phyloP scores from a whole-genome alignment of 2,329 filamentous ascomycete species.

The Colletotrichum musicola region DNA sequence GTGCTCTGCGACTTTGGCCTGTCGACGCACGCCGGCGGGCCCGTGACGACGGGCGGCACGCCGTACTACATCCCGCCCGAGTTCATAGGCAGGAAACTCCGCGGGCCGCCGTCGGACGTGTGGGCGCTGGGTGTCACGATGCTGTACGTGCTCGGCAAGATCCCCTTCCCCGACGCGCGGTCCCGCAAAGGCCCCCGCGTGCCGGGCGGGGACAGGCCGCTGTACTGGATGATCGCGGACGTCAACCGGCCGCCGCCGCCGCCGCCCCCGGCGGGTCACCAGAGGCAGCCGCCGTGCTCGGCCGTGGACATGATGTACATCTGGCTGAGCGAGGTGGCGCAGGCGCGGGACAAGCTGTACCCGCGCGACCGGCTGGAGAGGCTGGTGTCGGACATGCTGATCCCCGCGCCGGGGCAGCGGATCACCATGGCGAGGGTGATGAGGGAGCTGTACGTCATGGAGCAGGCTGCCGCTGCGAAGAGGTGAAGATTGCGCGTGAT shows the following conservation, averaged over 20 bases:
- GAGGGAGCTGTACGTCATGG: slow-evolving; percentile 53
- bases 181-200: slow-evolving; percentile 49
- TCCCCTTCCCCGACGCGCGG: slow-evolving; percentile 66
- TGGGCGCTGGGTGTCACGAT: slow-evolving; percentile 73
- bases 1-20: slow-evolving; percentile 73
- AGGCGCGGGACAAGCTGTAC: slow-evolving; percentile 61
- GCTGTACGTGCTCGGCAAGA: slow-evolving; percentile 69
- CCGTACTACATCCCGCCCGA: slow-evolving; percentile 74
- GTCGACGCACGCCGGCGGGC: slow-evolving; percentile 61
- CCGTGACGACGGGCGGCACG: slow-evolving; percentile 66
- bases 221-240: slow-evolving; percentile 71
- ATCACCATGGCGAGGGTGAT: slow-evolving; percentile 67
- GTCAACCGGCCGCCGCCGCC: slow-evolving; percentile 58
- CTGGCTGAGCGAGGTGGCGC: slow-evolving; percentile 67
- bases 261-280: slow-evolving; percentile 52
- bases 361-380: slow-evolving; percentile 62
- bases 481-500: slow-evolving; percentile 13
- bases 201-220: slow-evolving; percentile 54
- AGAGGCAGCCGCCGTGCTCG: slow-evolving; percentile 26
- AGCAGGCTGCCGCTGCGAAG: slow-evolving; percentile 29
- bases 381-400: slow-evolving; percentile 67
- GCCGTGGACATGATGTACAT: slow-evolving; percentile 67
- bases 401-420: slow-evolving; percentile 62
- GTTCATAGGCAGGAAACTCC: slow-evolving; percentile 67
- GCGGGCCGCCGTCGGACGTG: slow-evolving; percentile 68